Conservation (phyloP, 2,329 filamentous ascomycete species). For the Ophiostoma angusticollis region DNA sequence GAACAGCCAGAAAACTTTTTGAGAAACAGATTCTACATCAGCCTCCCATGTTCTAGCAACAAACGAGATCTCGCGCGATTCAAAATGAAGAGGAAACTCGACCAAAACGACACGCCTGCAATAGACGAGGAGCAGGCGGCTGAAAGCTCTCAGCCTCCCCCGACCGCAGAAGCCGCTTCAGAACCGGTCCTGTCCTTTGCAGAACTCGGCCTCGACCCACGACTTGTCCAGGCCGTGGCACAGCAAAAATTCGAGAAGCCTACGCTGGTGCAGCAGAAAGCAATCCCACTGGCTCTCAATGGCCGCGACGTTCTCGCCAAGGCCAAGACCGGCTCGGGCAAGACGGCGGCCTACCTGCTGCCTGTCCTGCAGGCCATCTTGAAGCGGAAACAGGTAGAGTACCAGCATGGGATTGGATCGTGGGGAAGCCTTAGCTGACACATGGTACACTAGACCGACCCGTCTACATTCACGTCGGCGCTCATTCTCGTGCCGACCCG, state of each 20-base stretch:
- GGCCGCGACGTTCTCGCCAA: conserved; percentile 85
- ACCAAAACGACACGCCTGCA: conserved; percentile 25
- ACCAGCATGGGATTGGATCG: no score
- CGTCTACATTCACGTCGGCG: conserved; percentile 48
- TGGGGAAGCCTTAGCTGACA: no score
- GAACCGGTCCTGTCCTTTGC: conserved; percentile 45
- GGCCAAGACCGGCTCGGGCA: conserved; percentile 89
- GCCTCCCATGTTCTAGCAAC: no score
- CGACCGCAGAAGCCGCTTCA: conserved; percentile 17
- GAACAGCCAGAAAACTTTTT: no score
- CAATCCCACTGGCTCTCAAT: conserved; percentile 76
- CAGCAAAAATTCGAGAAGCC: conserved; percentile 75
- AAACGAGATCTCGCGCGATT: no score
- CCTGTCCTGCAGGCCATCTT: conserved; percentile 79
- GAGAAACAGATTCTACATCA: no score
- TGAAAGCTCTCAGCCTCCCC: neutral
- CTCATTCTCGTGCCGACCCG: conserved; percentile 88
- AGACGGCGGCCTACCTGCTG: conserved; percentile 90
- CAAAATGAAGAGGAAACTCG: conserved; percentile 49
- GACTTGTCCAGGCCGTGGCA: conserved; percentile 74
- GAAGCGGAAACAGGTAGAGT: conserved; percentile 54
- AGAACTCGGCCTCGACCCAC: conserved; percentile 66
- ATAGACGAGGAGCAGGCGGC: conserved; percentile 17
- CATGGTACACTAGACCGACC: conserved; percentile 39
- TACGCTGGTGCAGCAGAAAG: conserved; percentile 76